phyloP scores from a whole-genome alignment of 371 early-diverging fungal genomes.

The Circinella minor region DNA sequence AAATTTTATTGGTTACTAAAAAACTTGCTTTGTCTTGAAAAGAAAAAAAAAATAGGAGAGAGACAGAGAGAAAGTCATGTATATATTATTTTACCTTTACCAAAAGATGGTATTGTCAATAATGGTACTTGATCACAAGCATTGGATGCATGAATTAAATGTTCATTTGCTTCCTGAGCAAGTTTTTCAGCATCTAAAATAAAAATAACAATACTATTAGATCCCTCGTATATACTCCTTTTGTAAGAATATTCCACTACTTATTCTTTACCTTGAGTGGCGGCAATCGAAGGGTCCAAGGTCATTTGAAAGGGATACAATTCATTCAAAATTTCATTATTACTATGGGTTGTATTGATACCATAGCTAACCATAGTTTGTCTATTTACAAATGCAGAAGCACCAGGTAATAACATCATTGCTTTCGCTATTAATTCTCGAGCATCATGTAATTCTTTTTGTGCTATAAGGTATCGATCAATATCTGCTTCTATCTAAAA shows the following conservation, averaged over 20 bases:
- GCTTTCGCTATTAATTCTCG: constrained; percentile 45
- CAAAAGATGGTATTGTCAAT: constrained; percentile 30
- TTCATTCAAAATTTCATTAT: constrained; percentile 12
- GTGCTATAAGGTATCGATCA: constrained; percentile 29
- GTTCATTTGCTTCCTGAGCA: constrained; percentile 25
- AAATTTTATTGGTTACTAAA: no score
- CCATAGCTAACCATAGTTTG: constrained; percentile 37
- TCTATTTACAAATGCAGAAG: constrained; percentile 40
- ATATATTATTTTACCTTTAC: constrained; percentile 13
- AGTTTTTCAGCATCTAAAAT: constrained; percentile 34
- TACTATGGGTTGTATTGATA: constrained; percentile 17
- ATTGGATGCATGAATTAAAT: constrained; percentile 32
- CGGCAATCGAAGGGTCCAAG: constrained; percentile 7
- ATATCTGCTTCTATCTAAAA: constrained; percentile 37
- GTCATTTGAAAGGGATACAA: constrained; percentile 10
- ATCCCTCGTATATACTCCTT: no score
- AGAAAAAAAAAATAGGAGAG: neutral
- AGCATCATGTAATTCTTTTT: constrained; percentile 38
- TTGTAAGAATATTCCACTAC: no score
- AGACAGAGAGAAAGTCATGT: neutral
- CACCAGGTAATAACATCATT: constrained; percentile 50
- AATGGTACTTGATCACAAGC: constrained; percentile 28
- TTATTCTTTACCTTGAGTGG: constrained; percentile 5
- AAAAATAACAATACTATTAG: neutral
- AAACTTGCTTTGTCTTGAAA: neutral